These are phyloP conservation scores for Boletus pseudopeckii DNA, from an alignment of 768 basidiomycete species.

Conservation along the genomic window DNA sequence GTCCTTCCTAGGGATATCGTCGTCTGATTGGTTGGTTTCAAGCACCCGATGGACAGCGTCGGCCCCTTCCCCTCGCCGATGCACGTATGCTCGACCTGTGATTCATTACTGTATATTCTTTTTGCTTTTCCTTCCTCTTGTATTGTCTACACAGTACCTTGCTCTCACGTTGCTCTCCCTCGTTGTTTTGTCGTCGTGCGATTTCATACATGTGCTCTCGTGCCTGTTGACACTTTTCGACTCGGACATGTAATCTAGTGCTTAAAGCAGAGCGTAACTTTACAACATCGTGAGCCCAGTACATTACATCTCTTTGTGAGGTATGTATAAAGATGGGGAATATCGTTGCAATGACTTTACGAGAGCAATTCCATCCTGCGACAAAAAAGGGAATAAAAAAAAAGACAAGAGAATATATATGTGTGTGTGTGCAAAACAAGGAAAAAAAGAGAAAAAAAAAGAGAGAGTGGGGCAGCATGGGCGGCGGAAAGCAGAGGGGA, in stretches of 20 bases:
- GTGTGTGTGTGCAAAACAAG: neutral
- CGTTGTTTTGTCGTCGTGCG: neutral
- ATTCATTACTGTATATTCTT: neutral
- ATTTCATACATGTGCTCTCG: neutral
- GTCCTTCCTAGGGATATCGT: conserved; percentile 2
- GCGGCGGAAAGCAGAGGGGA: conserved; percentile 17
- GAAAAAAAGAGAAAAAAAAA: neutral
- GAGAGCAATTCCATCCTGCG: conserved; percentile 10
- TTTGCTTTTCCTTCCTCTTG: neutral
- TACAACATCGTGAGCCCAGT: conserved; percentile 17
- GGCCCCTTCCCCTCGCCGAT: conserved; percentile 29
- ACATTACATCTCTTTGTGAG: conserved; percentile 24
- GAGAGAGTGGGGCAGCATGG: neutral
- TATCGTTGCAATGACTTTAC: conserved; percentile 18
- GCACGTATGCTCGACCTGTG: conserved; percentile 32
- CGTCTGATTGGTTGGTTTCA: conserved; percentile 28
- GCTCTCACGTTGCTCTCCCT: conserved; percentile 5
- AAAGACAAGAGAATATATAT: neutral
- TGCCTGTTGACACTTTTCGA: neutral
- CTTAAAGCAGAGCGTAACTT: conserved; percentile 12
- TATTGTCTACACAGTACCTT: neutral
- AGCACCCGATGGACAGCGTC: conserved; percentile 33
- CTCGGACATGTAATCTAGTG: conserved; percentile 16
- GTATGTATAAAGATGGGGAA: conserved; percentile 22
- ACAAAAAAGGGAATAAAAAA: conserved; percentile 1